Conservation (phyloP, 2,329 filamentous ascomycete species). For the Hyphodiscus sp. region DNA sequence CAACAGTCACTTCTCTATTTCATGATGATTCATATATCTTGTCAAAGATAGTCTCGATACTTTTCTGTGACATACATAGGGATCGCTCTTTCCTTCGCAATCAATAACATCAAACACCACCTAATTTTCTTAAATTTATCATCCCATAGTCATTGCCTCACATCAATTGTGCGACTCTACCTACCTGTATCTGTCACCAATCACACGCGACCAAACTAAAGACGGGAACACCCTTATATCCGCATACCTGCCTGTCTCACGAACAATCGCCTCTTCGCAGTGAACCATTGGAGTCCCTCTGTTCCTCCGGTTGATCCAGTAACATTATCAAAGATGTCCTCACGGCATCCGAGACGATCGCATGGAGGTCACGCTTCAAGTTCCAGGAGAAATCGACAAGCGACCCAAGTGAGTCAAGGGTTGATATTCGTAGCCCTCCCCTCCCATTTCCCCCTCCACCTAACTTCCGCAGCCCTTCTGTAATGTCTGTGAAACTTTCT, state of each 20-base stretch:
- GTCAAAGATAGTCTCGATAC: not conserved
- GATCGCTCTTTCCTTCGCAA: not conserved
- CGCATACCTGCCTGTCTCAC: not conserved
- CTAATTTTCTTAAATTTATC: not conserved
- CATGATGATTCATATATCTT: not conserved
- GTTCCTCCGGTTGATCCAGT: not conserved
- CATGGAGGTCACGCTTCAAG: conserved; percentile 16
- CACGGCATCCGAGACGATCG: conserved; percentile 13
- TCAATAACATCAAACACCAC: not conserved
- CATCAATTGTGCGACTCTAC: too few species aligned
- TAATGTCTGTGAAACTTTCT: not conserved
- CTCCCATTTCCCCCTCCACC: conserved; percentile 2
- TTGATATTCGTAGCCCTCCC: conserved; percentile 25
- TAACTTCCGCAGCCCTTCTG: not conserved
- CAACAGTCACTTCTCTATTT: not conserved
- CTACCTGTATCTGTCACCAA: not conserved
- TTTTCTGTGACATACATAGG: not conserved
- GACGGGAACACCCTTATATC: not conserved
- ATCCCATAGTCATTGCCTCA: not conserved
- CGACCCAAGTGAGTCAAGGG: conserved; percentile 27
- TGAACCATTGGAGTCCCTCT: not conserved
- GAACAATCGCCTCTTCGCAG: not conserved
- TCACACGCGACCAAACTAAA: not conserved
- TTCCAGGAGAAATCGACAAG: conserved; percentile 15
- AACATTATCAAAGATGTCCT: conserved; percentile 20